Evolutionary conservation across 2,329 filamentous ascomycete species (phyloP).

Genomic region (Ophiostoma piceae): DNA sequence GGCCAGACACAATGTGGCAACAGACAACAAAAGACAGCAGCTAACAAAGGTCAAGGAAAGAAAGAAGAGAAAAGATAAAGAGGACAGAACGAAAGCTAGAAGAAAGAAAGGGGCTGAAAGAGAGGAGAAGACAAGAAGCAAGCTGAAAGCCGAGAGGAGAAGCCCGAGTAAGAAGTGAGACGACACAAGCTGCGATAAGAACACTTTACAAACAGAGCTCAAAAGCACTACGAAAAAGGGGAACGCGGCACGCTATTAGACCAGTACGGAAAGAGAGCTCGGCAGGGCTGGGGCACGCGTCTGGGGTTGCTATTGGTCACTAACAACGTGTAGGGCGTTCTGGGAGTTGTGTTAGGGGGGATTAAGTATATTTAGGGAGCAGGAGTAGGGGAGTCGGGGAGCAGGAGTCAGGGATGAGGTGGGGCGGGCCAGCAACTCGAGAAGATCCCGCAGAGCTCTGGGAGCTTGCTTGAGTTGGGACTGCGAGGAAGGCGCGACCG

Average conservation of each 20-base stretch:
- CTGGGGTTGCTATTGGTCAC: neutral
- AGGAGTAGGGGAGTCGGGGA: neutral
- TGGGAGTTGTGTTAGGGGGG: neutral
- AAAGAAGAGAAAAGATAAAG: neutral
- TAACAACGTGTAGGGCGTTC: neutral
- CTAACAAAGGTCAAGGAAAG: neutral
- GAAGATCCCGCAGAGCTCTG: neutral
- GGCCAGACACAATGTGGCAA: neutral
- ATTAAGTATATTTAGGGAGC: neutral
- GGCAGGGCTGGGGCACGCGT: slow-evolving; percentile 5
- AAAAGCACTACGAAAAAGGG: slow-evolving; percentile 16
- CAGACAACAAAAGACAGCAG: neutral
- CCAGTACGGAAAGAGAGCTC: neutral
- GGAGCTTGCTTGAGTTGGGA: neutral
- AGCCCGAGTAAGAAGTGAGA: neutral
- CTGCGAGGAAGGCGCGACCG: neutral
- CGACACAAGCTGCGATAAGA: slow-evolving; percentile 12
- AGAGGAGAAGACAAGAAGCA: neutral
- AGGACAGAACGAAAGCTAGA: neutral
- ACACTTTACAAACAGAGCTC: slow-evolving; percentile 11
- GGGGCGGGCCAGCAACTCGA: neutral
- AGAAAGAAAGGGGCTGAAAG: neutral
- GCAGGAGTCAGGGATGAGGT: slow-evolving; percentile 6
- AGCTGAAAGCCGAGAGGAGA: neutral
- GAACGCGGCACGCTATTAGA: slow-evolving; percentile 10